A percentile compares a stretch with the other conserved stretches of the same genome.
phyloP scores from a whole-genome alignment of 495 filamentous ascomycete genomes.

The Margaritispora aquatica region DNA sequence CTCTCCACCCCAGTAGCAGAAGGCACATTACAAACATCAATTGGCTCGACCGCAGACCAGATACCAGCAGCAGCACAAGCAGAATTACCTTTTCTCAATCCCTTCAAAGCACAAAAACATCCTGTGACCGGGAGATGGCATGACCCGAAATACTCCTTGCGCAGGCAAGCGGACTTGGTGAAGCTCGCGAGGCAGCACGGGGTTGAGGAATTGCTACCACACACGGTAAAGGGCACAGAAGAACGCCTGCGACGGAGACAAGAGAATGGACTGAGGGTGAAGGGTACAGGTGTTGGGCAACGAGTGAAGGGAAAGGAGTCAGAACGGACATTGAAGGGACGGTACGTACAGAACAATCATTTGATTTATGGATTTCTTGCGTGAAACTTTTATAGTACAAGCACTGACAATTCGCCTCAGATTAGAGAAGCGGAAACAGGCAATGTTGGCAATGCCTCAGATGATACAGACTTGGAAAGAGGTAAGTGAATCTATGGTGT shows the following conservation, averaged over 20 bases:
- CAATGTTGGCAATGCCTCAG: constrained; percentile 90
- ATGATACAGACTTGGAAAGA: constrained; percentile 90
- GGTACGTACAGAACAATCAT: constrained; percentile 43
- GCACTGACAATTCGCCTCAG: constrained; percentile 29
- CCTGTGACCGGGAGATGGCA: constrained; percentile 71
- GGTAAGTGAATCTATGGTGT: constrained; percentile 43
- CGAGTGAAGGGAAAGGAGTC: constrained; percentile 89
- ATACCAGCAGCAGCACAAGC: constrained; percentile 11
- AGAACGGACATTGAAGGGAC: constrained; percentile 78
- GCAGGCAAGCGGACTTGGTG: constrained; percentile 85
- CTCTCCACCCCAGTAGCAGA: constrained; percentile 26
- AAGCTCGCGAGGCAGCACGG: constrained; percentile 77
- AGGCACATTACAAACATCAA: constrained; percentile 2
- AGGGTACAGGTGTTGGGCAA: constrained; percentile 88
- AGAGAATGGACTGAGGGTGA: constrained; percentile 71
- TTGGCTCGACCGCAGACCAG: constrained; percentile 19
- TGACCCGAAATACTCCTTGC: constrained; percentile 70
- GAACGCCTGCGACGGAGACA: constrained; percentile 56
- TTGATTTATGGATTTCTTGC: no score
- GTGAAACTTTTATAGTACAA: neutral
- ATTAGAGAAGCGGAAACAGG: constrained; percentile 81
- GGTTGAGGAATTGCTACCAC: constrained; percentile 78
- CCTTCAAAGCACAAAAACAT: constrained; percentile 68
- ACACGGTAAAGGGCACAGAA: constrained; percentile 67
- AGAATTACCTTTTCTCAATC: constrained; percentile 48